These are phyloP conservation scores for Wickerhamiella hasegawae DNA, from an alignment of 805 yeast species.

Conservation along the genomic window DNA sequence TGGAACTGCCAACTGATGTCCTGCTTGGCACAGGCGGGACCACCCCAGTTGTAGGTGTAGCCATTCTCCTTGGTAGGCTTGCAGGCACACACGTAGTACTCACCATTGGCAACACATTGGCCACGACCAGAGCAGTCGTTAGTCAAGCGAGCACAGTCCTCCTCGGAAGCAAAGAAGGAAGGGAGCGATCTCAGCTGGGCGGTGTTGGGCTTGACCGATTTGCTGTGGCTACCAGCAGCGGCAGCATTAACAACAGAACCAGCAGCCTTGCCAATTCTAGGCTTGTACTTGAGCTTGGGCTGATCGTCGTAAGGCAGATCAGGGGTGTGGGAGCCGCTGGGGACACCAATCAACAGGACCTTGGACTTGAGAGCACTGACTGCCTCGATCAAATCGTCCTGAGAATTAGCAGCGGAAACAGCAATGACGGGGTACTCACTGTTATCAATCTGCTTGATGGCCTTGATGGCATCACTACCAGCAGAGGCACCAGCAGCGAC, in stretches of 20 bases:
- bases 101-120: constrained; percentile 19
- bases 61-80: constrained; percentile 16
- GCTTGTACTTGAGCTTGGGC: neutral
- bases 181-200: neutral
- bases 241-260: neutral
- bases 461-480: constrained; percentile 1
- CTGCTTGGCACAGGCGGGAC: constrained; percentile 43
- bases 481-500: constrained; percentile 1
- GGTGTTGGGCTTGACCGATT: too few relatives aligned
- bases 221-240: too few relatives aligned
- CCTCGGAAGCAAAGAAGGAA: constrained; percentile 13
- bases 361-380: constrained; percentile 3
- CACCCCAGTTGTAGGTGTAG: constrained; percentile 23
- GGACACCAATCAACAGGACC: constrained; percentile 12
- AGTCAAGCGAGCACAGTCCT: constrained; percentile 21
- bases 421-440: constrained; percentile 1
- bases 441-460: neutral
- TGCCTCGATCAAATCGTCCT: constrained; percentile 1
- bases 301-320: neutral
- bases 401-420: neutral
- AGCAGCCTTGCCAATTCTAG: neutral
- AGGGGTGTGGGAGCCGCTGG: constrained; percentile 3
- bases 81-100: constrained; percentile 23
- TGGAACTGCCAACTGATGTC: constrained; percentile 54
- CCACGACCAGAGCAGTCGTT: constrained; percentile 25